Percentiles rank a stretch among this genome's conserved stretches.
These are phyloP conservation scores for Phaffia australis DNA, from an alignment of 768 basidiomycete genomes.

Conservation along the genomic window DNA sequence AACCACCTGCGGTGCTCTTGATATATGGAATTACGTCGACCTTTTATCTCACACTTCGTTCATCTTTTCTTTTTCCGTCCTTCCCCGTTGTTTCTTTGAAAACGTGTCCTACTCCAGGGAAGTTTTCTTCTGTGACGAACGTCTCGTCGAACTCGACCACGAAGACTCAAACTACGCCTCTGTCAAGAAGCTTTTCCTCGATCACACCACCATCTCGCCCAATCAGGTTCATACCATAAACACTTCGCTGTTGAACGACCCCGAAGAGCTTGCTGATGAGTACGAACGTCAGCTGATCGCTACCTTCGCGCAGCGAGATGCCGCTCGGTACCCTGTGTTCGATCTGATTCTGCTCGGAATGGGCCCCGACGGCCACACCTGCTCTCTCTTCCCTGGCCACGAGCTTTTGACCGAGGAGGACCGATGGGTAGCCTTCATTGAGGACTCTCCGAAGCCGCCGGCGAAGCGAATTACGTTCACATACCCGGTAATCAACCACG, in stretches of 20 bases:
- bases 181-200: slow-evolving; percentile 62
- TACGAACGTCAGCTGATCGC: slow-evolving; percentile 58
- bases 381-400: slow-evolving; percentile 93
- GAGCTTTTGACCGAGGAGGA: slow-evolving; percentile 68
- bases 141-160: slow-evolving; percentile 83
- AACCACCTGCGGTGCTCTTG: too few species aligned
- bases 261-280: slow-evolving; percentile 42
- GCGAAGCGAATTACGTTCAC: slow-evolving; percentile 83
- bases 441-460: slow-evolving; percentile 91
- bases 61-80: slow-evolving; percentile 38
- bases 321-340: slow-evolving; percentile 93
- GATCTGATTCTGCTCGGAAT: slow-evolving; percentile 94
- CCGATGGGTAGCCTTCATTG: slow-evolving; percentile 87
- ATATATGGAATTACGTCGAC: too few species aligned
- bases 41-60: not conserved
- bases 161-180: slow-evolving; percentile 82
- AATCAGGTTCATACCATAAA: slow-evolving; percentile 79
- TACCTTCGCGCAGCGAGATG: slow-evolving; percentile 83
- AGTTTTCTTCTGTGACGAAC: slow-evolving; percentile 93
- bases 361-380: slow-evolving; percentile 98
- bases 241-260: slow-evolving; percentile 45
- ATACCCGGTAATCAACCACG: slow-evolving; percentile 40
- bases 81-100: not conserved
- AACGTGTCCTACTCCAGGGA: slow-evolving; percentile 53
- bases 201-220: slow-evolving; percentile 65